Evolutionary conservation across 352 stramenopile genomes (phyloP).

Genomic region (Stephanocyclus meneghinianus): DNA sequence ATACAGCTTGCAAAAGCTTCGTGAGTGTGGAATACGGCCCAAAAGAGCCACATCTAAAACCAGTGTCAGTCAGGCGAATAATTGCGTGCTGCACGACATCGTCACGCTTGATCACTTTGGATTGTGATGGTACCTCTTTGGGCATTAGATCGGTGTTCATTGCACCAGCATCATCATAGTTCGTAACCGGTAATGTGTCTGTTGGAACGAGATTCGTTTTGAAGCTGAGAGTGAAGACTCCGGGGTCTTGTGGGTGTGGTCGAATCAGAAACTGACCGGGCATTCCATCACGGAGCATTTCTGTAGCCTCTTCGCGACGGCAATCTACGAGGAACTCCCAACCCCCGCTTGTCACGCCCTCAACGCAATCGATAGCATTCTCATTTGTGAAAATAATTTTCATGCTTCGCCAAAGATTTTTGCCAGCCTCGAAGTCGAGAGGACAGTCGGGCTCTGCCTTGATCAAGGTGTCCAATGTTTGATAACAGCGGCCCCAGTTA

Average conservation of each 20-base stretch:
- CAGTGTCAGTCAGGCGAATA: constrained; percentile 79
- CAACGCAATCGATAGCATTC: constrained; percentile 47
- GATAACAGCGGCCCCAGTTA: constrained; percentile 72
- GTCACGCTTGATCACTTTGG: constrained; percentile 66
- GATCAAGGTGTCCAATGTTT: constrained; percentile 73
- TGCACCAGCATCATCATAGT: constrained; percentile 44
- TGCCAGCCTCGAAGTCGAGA: constrained; percentile 69
- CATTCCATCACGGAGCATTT: constrained; percentile 69
- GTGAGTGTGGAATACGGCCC: constrained; percentile 78
- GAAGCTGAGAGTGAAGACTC: constrained; percentile 83
- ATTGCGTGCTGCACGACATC: constrained; percentile 85
- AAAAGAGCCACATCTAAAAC: constrained; percentile 84
- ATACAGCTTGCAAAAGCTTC: constrained; percentile 80
- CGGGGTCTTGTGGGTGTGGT: constrained; percentile 75
- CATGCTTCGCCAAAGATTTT: constrained; percentile 78
- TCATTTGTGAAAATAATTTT: constrained; percentile 70
- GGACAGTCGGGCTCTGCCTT: constrained; percentile 75
- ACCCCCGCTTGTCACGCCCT: constrained; percentile 68
- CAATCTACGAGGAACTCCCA: constrained; percentile 85
- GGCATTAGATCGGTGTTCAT: constrained; percentile 30
- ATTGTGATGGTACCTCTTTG: constrained; percentile 31
- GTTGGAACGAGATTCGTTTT: constrained; percentile 81
- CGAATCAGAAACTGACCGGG: constrained; percentile 81
- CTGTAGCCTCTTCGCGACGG: constrained; percentile 72
- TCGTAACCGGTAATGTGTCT: constrained; percentile 28